Evolutionary conservation across 345 rosid genomes (phyloP), one percentile per base, ranked within the genome.

Genomic region (Eucalyptus curtisii): DNA sequence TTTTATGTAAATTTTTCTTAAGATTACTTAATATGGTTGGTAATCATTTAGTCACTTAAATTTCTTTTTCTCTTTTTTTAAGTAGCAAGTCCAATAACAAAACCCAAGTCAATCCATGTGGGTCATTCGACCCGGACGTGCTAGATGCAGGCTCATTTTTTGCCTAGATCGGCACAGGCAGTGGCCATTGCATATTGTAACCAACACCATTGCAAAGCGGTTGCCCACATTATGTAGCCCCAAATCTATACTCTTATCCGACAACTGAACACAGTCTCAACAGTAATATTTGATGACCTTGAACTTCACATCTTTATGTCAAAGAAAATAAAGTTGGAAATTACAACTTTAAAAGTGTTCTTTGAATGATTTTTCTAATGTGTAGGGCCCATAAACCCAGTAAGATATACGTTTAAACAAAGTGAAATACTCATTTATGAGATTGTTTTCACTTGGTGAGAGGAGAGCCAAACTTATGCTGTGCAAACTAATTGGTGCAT

Each of bases 101-200:
- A 61, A 61, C 31, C 15, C 3, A 1, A 59, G 66, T 13, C 8
- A 59, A 59, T 27, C 16, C 15, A 3, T 59, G 27, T 52, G 55
- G 10, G 24, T 52, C 24, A 4, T 52, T 52, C 24, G 1, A 52
- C 10, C 1, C 10, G 1, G 9, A 2, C 1, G 2, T 64, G 20
- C 8, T 14, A 8, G 17, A 15, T 64, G 16, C 2, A 64, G 4
- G 37, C 76, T 64, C 40, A n/a, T 7, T n/a, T 15, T 64, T 13
- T 30, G 9, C 71, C 33, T 61, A 61, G 17, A 8, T 12, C 4
- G 5, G 8, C 33, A 13, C 4, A 12, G 1, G n/a, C 1, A 30
- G 3, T 14, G 9, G 4, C 8, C 19, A 61, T 30, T 30, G 33
- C 33, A 6, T 61, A 61, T 64, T n/a, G 37, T 64, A 15, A 64